Percentiles rank a stretch among this genome's conserved stretches.
phyloP scores from a whole-genome alignment of 345 rosid genomes.

The Lumnitzera racemosa region DNA sequence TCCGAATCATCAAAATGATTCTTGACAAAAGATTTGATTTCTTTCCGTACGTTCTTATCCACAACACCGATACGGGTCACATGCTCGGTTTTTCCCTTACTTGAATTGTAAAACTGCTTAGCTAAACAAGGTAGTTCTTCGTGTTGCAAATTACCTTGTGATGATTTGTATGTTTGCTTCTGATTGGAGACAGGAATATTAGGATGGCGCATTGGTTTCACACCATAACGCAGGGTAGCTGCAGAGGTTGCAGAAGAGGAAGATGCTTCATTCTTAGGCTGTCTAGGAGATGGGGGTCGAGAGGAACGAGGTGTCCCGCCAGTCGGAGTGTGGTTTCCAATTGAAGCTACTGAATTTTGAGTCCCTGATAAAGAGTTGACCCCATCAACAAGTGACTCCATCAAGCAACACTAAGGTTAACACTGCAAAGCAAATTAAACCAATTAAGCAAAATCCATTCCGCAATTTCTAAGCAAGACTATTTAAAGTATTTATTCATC shows the following conservation, averaged over 20 bases:
- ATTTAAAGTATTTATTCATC: no score
- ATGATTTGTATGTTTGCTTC: constrained; percentile 19
- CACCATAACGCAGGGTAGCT: constrained; percentile 10
- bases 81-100: constrained; percentile 22
- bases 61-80: constrained; percentile 12
- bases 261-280: constrained; percentile 27
- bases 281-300: constrained; percentile 35
- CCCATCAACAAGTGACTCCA: constrained; percentile 51
- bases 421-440: constrained; percentile 8
- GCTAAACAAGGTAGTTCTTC: constrained; percentile 30
- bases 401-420: constrained; percentile 30
- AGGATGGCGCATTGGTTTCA: constrained; percentile 15
- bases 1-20: constrained; percentile 26
- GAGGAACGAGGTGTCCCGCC: constrained; percentile 20
- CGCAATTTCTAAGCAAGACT: constrained; percentile 1
- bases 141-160: constrained; percentile 6
- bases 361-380: constrained; percentile 34
- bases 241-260: constrained; percentile 16
- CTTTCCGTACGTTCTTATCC: constrained; percentile 15
- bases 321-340: constrained; percentile 20
- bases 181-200: constrained; percentile 22
- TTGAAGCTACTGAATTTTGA: constrained; percentile 25
- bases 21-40: constrained; percentile 26
- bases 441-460: neutral
- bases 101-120: constrained; percentile 17